Evolutionary conservation across 306 rosid species (phyloP).

Genomic region (Vicia sativa): DNA sequence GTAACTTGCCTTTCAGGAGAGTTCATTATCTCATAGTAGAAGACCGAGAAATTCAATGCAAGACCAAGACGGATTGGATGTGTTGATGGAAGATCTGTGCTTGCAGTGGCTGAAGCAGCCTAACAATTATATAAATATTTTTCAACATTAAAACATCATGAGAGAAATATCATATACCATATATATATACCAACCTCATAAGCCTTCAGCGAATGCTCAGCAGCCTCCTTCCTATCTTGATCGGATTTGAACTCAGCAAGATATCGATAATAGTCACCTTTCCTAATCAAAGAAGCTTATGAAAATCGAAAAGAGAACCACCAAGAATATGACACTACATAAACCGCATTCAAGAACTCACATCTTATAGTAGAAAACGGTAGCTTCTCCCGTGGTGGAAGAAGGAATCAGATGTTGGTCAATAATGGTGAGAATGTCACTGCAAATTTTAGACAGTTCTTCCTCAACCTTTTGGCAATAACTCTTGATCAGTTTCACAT

Average conservation of each 20-base stretch:
- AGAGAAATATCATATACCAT: neutral
- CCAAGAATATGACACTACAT: neutral
- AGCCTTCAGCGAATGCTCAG: slow-evolving; percentile 65
- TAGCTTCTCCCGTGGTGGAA: slow-evolving; percentile 82
- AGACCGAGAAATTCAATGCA: slow-evolving; percentile 96
- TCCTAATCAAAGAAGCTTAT: slow-evolving; percentile 50
- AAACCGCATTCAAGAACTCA: slow-evolving; percentile 22
- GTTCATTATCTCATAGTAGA: slow-evolving; percentile 90
- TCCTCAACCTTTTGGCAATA: slow-evolving; percentile 89
- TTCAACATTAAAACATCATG: slow-evolving; percentile 28
- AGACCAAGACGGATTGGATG: slow-evolving; percentile 98
- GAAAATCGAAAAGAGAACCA: slow-evolving; percentile 23
- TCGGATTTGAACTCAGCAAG: slow-evolving; percentile 74
- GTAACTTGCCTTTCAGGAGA: slow-evolving; percentile 78
- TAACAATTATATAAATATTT: slow-evolving; percentile 34
- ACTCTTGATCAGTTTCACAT: slow-evolving; percentile 70
- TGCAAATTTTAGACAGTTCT: slow-evolving; percentile 80
- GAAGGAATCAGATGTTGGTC: slow-evolving; percentile 81
- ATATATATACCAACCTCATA: slow-evolving; percentile 61
- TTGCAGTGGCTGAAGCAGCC: slow-evolving; percentile 86
- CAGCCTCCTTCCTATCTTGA: slow-evolving; percentile 63
- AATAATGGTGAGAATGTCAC: slow-evolving; percentile 75
- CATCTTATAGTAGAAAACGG: slow-evolving; percentile 94
- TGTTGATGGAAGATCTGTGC: slow-evolving; percentile 84
- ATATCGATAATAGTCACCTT: slow-evolving; percentile 71